These are phyloP conservation scores for Capsicum pubescens DNA, from an alignment of 257 asterid genomes.

Conservation along the genomic window DNA sequence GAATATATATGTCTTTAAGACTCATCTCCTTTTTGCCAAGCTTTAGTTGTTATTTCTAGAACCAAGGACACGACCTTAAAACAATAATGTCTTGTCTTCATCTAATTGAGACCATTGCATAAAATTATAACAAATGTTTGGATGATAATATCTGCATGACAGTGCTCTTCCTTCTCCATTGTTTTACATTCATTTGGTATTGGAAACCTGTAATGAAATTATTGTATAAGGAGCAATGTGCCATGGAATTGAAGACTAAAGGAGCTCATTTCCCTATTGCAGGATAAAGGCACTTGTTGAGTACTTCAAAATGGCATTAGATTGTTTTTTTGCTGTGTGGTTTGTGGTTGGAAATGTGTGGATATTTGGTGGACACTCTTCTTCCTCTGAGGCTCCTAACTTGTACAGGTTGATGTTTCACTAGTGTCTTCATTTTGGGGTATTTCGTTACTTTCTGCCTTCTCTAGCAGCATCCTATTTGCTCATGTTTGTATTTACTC, in stretches of 20 bases:
- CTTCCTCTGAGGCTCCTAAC: constrained; percentile 81
- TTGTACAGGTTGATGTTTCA: constrained; percentile 70
- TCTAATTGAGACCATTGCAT: background rate
- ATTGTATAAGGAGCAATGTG: constrained; percentile 4
- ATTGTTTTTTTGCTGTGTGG: constrained; percentile 97
- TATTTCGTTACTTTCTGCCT: background rate
- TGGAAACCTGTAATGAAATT: constrained; percentile 5
- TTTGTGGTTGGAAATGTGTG: constrained; percentile 98
- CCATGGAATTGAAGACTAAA: constrained; percentile 32
- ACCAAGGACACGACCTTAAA: constrained; percentile 5
- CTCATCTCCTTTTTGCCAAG: background rate
- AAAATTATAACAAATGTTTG: background rate
- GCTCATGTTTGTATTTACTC: background rate
- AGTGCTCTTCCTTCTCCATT: background rate
- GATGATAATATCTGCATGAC: constrained; percentile 5
- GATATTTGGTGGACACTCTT: constrained; percentile 93
- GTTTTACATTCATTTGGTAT: background rate
- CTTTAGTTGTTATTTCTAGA: constrained; percentile 7
- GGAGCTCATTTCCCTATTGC: constrained; percentile 40
- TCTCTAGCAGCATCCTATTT: background rate
- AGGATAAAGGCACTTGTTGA: constrained; percentile 76
- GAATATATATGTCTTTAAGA: constrained; percentile 11
- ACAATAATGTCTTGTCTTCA: background rate
- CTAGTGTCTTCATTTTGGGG: constrained; percentile 20
- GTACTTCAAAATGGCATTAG: constrained; percentile 88